These are phyloP conservation scores for Tolypocladium cylindrosporum DNA, from an alignment of 2,329 filamentous ascomycete species.

Conservation along the genomic window DNA sequence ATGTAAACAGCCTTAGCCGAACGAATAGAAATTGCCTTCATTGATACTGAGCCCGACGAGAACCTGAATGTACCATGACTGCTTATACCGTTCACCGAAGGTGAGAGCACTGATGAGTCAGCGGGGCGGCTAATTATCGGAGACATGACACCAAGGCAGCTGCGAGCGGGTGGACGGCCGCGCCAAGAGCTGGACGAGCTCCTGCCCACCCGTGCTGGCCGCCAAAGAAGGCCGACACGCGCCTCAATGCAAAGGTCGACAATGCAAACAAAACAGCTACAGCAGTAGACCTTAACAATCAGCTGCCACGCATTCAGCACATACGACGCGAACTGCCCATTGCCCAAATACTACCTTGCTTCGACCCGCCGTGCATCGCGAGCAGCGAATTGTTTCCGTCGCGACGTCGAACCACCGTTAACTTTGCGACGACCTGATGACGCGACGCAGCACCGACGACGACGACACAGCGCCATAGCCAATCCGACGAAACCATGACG, in stretches of 20 bases:
- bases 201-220: not conserved
- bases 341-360: not conserved
- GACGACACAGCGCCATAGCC: not conserved
- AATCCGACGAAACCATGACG: not conserved
- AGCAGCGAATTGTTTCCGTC: not conserved
- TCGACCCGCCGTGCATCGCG: not conserved
- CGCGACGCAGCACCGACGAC: not conserved
- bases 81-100: too few species aligned
- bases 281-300: not conserved
- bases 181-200: not conserved
- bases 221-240: not conserved
- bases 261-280: not conserved
- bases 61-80: too few species aligned
- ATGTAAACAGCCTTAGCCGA: too few species aligned
- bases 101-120: not conserved
- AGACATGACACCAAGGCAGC: not conserved
- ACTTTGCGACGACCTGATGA: not conserved
- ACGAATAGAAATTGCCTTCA: too few species aligned
- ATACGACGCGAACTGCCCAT: not conserved
- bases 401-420: not conserved
- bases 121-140: not conserved
- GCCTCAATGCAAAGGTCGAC: not conserved
- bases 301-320: not conserved
- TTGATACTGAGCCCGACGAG: too few species aligned
- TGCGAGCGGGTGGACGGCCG: not conserved